Evolutionary conservation across 2,329 filamentous ascomycete genomes (phyloP).

Genomic region (Aspergillus udagawae): DNA sequence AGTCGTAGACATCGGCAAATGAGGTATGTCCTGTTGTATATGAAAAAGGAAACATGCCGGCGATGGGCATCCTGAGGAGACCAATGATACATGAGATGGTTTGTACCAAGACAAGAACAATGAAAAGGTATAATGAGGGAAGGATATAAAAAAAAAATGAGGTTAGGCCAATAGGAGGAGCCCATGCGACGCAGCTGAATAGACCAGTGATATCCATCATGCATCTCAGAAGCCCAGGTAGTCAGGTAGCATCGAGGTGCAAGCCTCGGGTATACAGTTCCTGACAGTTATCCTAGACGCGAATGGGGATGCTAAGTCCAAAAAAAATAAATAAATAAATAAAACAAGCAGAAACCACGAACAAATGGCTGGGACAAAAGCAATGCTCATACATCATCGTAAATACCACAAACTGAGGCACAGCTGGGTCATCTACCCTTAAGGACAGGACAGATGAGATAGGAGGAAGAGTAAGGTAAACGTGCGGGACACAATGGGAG

Average conservation of each 20-base stretch:
- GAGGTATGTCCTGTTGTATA: conserved; percentile 5
- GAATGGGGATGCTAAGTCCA: conserved; percentile 21
- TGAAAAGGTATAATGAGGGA: neutral
- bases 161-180: neutral
- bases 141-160: conserved; percentile 1
- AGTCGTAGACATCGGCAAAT: neutral
- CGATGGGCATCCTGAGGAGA: neutral
- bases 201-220: conserved; percentile 9
- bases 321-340: too few species aligned
- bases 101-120: neutral
- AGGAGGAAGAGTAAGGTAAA: neutral
- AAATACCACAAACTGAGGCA: neutral
- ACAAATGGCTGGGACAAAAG: neutral
- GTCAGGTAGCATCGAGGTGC: conserved; percentile 3
- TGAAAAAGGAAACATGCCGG: conserved; percentile 3
- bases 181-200: conserved; percentile 1
- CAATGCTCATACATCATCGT: neutral
- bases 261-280: conserved; percentile 9
- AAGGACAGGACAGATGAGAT: neutral
- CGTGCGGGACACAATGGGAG: neutral
- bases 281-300: conserved; percentile 19
- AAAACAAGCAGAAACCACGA: conserved; percentile 18
- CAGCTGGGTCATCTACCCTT: neutral
- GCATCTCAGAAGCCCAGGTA: conserved; percentile 6
- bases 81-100: conserved; percentile 1